Evolutionary conservation across 441 rosid genomes (phyloP).

Genomic region (Gossypium lobatum): DNA sequence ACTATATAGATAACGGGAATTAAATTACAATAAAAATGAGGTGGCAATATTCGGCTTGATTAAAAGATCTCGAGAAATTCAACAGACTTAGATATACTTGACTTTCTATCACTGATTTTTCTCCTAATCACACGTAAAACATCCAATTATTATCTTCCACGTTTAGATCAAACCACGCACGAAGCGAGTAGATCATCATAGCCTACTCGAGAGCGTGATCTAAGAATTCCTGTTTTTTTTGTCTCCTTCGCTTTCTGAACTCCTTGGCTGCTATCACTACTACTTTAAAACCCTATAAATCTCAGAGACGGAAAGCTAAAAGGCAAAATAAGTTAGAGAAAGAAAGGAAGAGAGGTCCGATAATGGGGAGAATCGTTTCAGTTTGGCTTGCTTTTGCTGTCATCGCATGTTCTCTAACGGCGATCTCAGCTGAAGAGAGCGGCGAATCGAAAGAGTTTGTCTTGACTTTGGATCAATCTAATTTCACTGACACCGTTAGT

Average conservation of each 20-base stretch:
- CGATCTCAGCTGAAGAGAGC: conserved; percentile 35
- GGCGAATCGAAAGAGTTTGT: conserved; percentile 61
- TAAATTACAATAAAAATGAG: not conserved
- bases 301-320: not conserved
- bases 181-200: not conserved
- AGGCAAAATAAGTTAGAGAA: not conserved
- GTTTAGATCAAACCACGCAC: conserved; percentile 16
- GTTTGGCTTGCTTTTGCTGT: conserved; percentile 34
- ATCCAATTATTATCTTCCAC: conserved; percentile 23
- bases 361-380: conserved; percentile 33
- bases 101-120: not conserved
- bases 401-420: conserved; percentile 22
- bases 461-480: conserved; percentile 71
- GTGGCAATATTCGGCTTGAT: not conserved
- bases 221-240: not conserved
- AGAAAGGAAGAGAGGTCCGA: not conserved
- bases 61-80: not conserved
- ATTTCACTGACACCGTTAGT: conserved; percentile 66
- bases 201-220: not conserved
- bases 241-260: not conserved
- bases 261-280: not conserved
- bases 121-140: not conserved
- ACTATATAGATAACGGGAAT: not conserved
- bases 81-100: not conserved
- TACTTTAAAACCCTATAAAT: not conserved